phyloP scores from a whole-genome alignment of 176 grass and related monocot species.

The Typha latifolia region DNA sequence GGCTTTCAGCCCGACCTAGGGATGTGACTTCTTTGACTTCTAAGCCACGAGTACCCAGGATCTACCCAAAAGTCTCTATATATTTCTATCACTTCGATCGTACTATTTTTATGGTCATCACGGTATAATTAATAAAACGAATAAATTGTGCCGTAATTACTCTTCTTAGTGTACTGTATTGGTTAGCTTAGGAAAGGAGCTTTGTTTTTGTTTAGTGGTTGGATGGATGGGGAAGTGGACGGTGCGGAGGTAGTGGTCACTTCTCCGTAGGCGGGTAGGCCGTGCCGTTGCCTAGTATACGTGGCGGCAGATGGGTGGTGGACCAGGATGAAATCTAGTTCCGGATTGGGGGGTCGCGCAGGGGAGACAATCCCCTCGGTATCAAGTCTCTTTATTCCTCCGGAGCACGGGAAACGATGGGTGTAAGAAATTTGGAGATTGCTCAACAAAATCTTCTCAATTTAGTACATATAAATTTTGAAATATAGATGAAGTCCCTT shows the following conservation, averaged over 20 bases:
- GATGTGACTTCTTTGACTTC: constrained; percentile 16
- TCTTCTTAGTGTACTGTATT: not conserved
- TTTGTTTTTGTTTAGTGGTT: too few species aligned
- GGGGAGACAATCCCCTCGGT: constrained; percentile 47
- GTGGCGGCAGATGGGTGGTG: constrained; percentile 18
- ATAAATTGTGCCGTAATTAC: too few species aligned
- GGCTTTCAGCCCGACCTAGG: not conserved
- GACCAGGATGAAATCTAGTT: not conserved
- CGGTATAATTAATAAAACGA: too few species aligned
- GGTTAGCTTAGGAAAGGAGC: constrained; percentile 5
- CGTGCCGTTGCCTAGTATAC: constrained; percentile 20
- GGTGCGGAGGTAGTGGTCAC: not conserved
- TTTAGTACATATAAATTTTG: too few species aligned
- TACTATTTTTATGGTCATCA: not conserved
- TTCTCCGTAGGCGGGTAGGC: constrained; percentile 15
- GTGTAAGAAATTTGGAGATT: too few species aligned
- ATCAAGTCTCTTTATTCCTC: constrained; percentile 6
- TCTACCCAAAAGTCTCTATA: not conserved
- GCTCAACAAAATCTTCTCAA: too few species aligned
- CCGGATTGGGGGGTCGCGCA: constrained; percentile 28
- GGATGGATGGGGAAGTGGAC: too few species aligned
- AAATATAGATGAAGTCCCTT: too few species aligned
- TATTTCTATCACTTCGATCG: not conserved
- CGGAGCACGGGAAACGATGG: too few species aligned
- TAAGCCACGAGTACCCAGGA: not conserved